phyloP scores from a whole-genome alignment of 768 basidiomycete species.

The Naganishia friedmannii region DNA sequence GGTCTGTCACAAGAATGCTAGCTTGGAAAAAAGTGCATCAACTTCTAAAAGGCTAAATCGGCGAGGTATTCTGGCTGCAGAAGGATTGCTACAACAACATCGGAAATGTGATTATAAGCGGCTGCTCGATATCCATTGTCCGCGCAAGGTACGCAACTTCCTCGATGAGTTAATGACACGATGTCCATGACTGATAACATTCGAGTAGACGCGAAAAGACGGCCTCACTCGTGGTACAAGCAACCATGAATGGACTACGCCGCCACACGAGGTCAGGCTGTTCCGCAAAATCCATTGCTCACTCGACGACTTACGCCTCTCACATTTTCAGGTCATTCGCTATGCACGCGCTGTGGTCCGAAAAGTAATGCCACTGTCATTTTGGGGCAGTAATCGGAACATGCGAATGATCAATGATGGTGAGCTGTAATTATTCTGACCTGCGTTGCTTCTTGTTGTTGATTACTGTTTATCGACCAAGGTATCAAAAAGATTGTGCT shows the following conservation, averaged over 20 bases:
- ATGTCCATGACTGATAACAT: not conserved
- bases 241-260: constrained; percentile 1
- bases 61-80: constrained; percentile 57
- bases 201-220: not conserved
- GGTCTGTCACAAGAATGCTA: not conserved
- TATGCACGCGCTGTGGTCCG: constrained; percentile 52
- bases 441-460: not conserved
- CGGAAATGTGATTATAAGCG: constrained; percentile 65
- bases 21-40: constrained; percentile 14
- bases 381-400: constrained; percentile 77
- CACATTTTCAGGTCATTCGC: constrained; percentile 58
- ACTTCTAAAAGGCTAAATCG: constrained; percentile 16
- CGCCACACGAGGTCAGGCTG: constrained; percentile 5
- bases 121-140: constrained; percentile 67
- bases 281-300: not conserved
- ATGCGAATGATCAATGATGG: constrained; percentile 61
- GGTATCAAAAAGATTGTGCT: constrained; percentile 57
- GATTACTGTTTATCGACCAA: not conserved
- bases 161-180: not conserved
- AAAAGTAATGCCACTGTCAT: constrained; percentile 72
- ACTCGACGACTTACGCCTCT: not conserved
- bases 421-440: constrained; percentile 46
- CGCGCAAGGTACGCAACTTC: constrained; percentile 61
- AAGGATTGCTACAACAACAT: constrained; percentile 67
- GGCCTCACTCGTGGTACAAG: not conserved